Evolutionary conservation across 148 eudicot species (phyloP).

Genomic region (Silene latifolia): DNA sequence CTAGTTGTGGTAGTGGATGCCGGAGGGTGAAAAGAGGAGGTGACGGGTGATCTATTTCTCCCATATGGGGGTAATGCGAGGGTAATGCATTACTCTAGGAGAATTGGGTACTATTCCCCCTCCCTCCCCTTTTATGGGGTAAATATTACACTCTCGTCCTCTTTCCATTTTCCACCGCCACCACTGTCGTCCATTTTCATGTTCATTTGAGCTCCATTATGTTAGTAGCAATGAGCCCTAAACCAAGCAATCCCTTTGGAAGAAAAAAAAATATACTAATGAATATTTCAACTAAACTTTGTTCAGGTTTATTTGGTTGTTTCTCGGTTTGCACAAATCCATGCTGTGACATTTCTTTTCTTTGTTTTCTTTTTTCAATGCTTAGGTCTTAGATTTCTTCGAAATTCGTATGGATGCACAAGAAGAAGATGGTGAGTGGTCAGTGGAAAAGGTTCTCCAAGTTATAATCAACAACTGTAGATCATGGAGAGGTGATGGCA

Average conservation of each 20-base stretch:
- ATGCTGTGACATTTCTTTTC: neutral
- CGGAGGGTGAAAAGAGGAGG: neutral
- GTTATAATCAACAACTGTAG: constrained; percentile 68
- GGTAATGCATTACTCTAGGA: neutral
- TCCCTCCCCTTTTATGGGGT: too few relatives aligned
- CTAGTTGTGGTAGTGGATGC: neutral
- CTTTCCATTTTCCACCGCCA: neutral
- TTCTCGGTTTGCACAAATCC: neutral
- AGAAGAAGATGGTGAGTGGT: constrained; percentile 75
- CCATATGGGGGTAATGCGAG: neutral
- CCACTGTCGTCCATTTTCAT: neutral
- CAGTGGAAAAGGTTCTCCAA: constrained; percentile 91
- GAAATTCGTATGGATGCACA: constrained; percentile 91
- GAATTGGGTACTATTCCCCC: too few relatives aligned
- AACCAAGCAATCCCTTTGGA: neutral
- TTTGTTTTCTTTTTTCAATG: neutral
- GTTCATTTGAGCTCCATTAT: too few relatives aligned
- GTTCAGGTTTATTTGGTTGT: neutral
- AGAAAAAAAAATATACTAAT: neutral
- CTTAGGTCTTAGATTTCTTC: constrained; percentile 85
- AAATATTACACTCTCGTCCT: neutral
- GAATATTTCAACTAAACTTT: neutral
- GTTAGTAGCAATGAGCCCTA: neutral
- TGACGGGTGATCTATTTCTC: neutral
- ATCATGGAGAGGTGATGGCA: constrained; percentile 96